Evolutionary conservation across 352 stramenopile genomes (phyloP).

Genomic region (Stephanocyclus meneghinianus): DNA sequence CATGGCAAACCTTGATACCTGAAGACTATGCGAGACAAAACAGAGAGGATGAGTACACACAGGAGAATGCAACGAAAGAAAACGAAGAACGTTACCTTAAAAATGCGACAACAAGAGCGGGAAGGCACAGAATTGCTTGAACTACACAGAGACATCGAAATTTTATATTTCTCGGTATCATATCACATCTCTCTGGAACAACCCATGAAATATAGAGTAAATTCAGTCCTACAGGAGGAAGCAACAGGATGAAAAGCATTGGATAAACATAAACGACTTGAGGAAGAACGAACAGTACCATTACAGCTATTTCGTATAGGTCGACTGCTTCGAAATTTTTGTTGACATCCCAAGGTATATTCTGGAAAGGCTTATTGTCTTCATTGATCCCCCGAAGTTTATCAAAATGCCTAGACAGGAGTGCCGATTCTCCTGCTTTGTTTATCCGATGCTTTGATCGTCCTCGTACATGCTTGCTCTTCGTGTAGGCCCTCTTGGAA

Average conservation of each 20-base stretch:
- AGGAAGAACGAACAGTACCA: constrained; percentile 5
- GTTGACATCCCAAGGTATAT: constrained; percentile 16
- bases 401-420: constrained; percentile 2
- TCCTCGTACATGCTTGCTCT: background rate
- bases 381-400: constrained; percentile 5
- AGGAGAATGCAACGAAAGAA: no score
- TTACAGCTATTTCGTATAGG: constrained; percentile 2
- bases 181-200: constrained; percentile 1
- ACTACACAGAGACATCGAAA: background rate
- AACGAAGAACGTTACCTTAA: background rate
- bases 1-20: constrained; percentile 9
- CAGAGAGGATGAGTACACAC: no score
- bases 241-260: constrained; percentile 5
- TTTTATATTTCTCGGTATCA: constrained; percentile 8
- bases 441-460: background rate
- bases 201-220: constrained; percentile 6
- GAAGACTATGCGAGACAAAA: background rate
- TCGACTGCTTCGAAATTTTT: constrained; percentile 17
- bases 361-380: constrained; percentile 6
- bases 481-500: background rate
- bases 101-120: background rate
- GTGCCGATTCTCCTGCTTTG: constrained; percentile 4
- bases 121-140: constrained; percentile 5
- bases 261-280: constrained; percentile 11
- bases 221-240: constrained; percentile 6